Conservation (phyloP, 1,284 basidiomycete species). For the Erythrobasidium hasegawianum region DNA sequence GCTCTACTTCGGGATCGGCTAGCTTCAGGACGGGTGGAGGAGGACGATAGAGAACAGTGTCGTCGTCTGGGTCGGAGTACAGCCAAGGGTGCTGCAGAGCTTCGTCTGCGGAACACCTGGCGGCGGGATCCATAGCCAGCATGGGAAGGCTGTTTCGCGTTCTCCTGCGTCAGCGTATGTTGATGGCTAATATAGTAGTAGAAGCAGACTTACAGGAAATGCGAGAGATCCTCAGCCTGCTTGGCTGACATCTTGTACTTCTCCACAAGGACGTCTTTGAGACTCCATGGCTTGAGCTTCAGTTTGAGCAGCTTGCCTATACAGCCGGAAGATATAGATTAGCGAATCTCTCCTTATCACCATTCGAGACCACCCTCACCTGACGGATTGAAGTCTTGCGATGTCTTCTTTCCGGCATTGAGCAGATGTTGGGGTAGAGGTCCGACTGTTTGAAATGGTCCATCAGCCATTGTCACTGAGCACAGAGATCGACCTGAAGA, state of each 20-base stretch:
- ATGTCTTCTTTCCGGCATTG: constrained; percentile 16
- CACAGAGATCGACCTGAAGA: neutral
- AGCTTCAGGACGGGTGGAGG: neutral
- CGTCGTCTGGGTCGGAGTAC: constrained; percentile 23
- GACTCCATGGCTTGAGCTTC: constrained; percentile 14
- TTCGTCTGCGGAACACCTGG: constrained; percentile 17
- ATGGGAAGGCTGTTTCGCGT: constrained; percentile 21
- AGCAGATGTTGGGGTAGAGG: constrained; percentile 6
- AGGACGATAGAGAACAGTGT: constrained; percentile 12
- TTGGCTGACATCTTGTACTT: constrained; percentile 29
- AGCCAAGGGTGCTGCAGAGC: constrained; percentile 24
- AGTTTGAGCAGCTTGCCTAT: constrained; percentile 5
- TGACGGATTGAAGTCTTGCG: constrained; percentile 11
- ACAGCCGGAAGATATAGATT: neutral
- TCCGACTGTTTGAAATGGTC: constrained; percentile 6
- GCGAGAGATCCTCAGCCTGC: constrained; percentile 10
- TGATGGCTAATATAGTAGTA: too few relatives aligned
- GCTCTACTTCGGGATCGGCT: neutral
- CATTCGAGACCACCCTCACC: neutral
- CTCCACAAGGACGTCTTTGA: constrained; percentile 21
- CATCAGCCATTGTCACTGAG: neutral
- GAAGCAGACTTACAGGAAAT: constrained; percentile 32
- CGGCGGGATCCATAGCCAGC: constrained; percentile 20
- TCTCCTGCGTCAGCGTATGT: too few relatives aligned
- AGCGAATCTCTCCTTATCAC: neutral